Percentiles rank a stretch among this genome's conserved stretches.
These are phyloP conservation scores for Puccinia horiana DNA, from an alignment of 1,284 basidiomycete genomes.

Conservation along the genomic window DNA sequence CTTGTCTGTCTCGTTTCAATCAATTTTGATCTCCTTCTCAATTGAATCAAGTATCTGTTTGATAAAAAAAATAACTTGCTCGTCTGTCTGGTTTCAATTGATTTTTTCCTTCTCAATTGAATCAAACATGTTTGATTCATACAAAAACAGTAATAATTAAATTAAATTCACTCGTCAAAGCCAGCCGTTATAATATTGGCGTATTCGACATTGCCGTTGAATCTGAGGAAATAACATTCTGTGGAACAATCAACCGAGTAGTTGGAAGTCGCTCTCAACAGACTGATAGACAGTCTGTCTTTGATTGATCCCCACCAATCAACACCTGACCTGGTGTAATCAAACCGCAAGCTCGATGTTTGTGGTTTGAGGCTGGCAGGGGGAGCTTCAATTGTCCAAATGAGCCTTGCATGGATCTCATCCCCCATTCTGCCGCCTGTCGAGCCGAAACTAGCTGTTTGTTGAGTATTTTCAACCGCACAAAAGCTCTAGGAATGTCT, in stretches of 20 bases:
- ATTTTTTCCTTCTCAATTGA: not conserved
- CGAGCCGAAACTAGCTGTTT: not conserved
- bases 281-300: not conserved
- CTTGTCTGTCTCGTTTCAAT: too few species aligned
- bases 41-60: too few species aligned
- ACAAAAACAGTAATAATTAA: not conserved
- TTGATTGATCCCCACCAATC: not conserved
- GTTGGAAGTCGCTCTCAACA: not conserved
- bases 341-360: not conserved
- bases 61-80: too few species aligned
- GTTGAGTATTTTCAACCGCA: too few species aligned
- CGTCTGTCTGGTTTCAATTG: too few species aligned
- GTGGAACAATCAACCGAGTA: not conserved
- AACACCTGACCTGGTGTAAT: not conserved
- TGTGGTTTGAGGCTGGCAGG: not conserved
- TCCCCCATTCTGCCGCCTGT: slow-evolving; percentile 20
- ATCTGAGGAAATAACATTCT: not conserved
- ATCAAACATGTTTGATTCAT: not conserved
- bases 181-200: not conserved
- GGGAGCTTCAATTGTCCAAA: not conserved
- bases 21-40: too few species aligned
- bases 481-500: too few species aligned
- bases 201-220: not conserved
- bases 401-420: not conserved
- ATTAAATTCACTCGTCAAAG: not conserved